A percentile compares a stretch with the other conserved stretches of the same genome.
Conservation (phyloP, 805 yeast genomes). For the Zygotorulaspora chibaensis region DNA sequence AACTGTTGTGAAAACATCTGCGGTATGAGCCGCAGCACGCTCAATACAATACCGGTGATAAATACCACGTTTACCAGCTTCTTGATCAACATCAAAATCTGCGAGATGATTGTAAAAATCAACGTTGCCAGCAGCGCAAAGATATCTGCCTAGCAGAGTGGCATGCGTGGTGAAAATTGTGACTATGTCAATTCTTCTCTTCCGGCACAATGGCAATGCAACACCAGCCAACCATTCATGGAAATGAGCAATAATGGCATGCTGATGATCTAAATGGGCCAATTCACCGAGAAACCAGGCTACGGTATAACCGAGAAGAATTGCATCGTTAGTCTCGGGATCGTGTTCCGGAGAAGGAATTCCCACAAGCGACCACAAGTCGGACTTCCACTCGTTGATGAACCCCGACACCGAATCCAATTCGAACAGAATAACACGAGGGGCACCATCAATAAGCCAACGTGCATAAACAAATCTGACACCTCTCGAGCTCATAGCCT, state of each 20-base stretch:
- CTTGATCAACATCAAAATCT: conserved; percentile 90
- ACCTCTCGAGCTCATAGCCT: conserved; percentile 79
- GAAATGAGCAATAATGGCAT: conserved; percentile 90
- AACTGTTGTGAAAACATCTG: conserved; percentile 96
- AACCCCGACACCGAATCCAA: conserved; percentile 64
- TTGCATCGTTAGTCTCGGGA: conserved; percentile 85
- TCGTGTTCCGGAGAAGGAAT: conserved; percentile 92
- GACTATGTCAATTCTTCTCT: conserved; percentile 86
- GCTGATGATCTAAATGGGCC: conserved; percentile 73
- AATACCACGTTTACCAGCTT: conserved; percentile 96
- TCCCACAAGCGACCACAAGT: conserved; percentile 85
- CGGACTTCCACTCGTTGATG: conserved; percentile 91
- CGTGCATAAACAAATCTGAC: conserved; percentile 82
- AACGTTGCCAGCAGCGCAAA: conserved; percentile 95
- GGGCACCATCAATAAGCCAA: conserved; percentile 98
- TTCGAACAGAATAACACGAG: conserved; percentile 85
- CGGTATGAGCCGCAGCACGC: conserved; percentile 91
- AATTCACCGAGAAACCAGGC: conserved; percentile 98
- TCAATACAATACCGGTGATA: conserved; percentile 96
- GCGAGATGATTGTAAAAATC: conserved; percentile 92
- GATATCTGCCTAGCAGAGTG: conserved; percentile 86
- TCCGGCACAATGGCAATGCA: conserved; percentile 86
- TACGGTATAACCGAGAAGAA: conserved; percentile 83
- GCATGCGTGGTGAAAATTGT: conserved; percentile 98
- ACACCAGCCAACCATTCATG: conserved; percentile 99